Percentiles rank a stretch among this genome's conserved stretches.
Conservation (phyloP, 2,329 filamentous ascomycete genomes). For the Colletotrichum spaethianum region DNA sequence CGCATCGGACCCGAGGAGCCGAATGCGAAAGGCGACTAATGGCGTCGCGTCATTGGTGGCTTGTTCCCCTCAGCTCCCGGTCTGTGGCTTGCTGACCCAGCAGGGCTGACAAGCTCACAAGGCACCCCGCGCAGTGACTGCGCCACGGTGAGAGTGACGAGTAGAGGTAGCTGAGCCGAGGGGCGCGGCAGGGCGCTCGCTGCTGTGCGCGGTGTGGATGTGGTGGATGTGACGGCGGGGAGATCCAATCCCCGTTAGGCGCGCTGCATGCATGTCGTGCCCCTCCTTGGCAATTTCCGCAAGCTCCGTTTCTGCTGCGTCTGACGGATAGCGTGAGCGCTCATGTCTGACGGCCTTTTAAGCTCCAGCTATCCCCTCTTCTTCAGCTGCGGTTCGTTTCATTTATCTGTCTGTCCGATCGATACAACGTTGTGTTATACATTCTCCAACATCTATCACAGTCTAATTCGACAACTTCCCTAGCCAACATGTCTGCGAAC, state of each 20-base stretch:
- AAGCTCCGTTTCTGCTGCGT: slow-evolving; percentile 21
- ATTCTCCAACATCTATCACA: background rate
- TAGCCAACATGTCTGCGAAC: slow-evolving; percentile 52
- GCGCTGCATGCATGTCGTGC: background rate
- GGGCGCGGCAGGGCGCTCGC: slow-evolving; percentile 6
- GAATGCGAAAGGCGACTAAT: slow-evolving; percentile 24
- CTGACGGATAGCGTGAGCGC: background rate
- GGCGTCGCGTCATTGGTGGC: slow-evolving; percentile 29
- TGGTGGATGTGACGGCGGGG: slow-evolving; percentile 1
- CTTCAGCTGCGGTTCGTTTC: background rate
- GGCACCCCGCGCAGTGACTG: slow-evolving; percentile 31
- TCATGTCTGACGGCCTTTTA: slow-evolving; percentile 9
- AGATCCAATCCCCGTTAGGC: slow-evolving; percentile 2
- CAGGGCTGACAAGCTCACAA: slow-evolving; percentile 3
- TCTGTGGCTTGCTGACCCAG: slow-evolving; percentile 27
- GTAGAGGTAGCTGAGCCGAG: background rate
- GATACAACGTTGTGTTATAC: background rate
- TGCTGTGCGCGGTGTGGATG: background rate
- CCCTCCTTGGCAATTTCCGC: slow-evolving; percentile 36
- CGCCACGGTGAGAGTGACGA: slow-evolving; percentile 31
- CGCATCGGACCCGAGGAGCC: slow-evolving; percentile 1
- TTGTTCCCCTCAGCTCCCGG: slow-evolving; percentile 18
- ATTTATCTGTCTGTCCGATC: background rate
- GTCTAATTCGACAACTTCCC: background rate
- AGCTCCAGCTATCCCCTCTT: slow-evolving; percentile 11